A percentile compares a stretch with the other conserved stretches of the same genome.
These are phyloP conservation scores for Jacaranda mimosifolia DNA, from an alignment of 257 asterid species.

Conservation along the genomic window DNA sequence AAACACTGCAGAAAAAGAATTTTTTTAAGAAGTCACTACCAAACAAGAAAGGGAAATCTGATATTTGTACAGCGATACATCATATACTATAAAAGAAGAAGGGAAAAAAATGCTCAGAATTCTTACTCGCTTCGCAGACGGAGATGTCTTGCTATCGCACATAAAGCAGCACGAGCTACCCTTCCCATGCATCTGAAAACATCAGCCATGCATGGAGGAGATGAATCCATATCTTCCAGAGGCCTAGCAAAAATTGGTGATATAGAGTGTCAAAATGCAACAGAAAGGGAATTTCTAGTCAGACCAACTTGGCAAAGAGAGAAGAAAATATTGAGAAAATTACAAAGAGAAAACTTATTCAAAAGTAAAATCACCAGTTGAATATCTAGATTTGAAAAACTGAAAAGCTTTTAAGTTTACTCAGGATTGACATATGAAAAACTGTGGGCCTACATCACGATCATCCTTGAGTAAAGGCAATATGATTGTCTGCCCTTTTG, in stretches of 20 bases:
- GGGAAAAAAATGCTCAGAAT: background rate
- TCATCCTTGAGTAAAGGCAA: conserved; percentile 24
- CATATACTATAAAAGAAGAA: conserved; percentile 1
- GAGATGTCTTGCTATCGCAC: conserved; percentile 91
- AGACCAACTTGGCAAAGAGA: conserved; percentile 26
- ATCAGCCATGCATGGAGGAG: conserved; percentile 99
- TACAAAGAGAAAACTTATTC: conserved; percentile 1
- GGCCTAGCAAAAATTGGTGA: conserved; percentile 56
- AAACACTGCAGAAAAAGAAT: conserved; percentile 67
- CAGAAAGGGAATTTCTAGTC: conserved; percentile 18
- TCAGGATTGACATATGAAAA: conserved; percentile 21
- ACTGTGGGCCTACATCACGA: conserved; percentile 2
- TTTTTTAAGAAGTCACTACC: conserved; percentile 31
- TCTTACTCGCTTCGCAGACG: conserved; percentile 95
- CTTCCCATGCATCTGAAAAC: conserved; percentile 93
- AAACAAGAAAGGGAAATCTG: conserved; percentile 25
- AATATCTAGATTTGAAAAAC: background rate
- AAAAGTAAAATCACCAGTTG: conserved; percentile 14
- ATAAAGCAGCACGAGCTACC: conserved; percentile 87
- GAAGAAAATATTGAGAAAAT: conserved; percentile 25
- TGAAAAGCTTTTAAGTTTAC: background rate
- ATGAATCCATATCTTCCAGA: conserved; percentile 80
- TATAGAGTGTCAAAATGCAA: conserved; percentile 32
- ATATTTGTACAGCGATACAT: conserved; percentile 17
- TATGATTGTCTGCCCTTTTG: conserved; percentile 21